Evolutionary conservation across 106 monocot species (phyloP), one percentile per base, ranked within the genome.

Genomic region (Allium cepa): DNA sequence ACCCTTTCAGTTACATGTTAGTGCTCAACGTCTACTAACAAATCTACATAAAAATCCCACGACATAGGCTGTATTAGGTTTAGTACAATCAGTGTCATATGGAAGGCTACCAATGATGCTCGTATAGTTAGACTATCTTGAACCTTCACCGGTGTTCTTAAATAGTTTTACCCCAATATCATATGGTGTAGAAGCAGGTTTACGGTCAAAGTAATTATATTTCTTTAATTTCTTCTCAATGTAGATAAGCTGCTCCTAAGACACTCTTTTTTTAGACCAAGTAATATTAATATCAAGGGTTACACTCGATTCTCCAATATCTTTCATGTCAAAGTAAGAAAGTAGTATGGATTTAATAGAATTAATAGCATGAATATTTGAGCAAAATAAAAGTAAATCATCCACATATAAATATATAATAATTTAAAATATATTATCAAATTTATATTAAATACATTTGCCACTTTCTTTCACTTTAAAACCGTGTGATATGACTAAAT

Each of bases 211-310:
- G 18, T 63, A 63, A 36, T 63, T 28, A 63, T 63, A 63, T 63
- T 63, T 63, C 63, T 26, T 63, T 36, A 63, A 36, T n/a, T 9
- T 63, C 27, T 63, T 63, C 63, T 63, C 28, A 63, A 63, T 63
- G 7, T n/a, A 11, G 47, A 63, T 36, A 26, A 63, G 63, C 7
- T 45, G 1, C 9, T 2, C 28, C 18, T 46, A 45, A 63, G 3
- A 45, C 11, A 63, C 5, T 11, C 27, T 4, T 7, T 56, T 63
- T 63, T 63, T 8, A 63, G 45, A 3, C 27, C 28, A 9, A 28
- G 63, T 63, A 8, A 63, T 63, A 2, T 63, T 45, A 36, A 63
- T 63, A 11, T 46, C 63, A 27, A 63, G 45, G 0, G 47, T 63
- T 45, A 63, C 27, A 28, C 28, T 63, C 28, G 28, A 6, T 63